Base-by-base conservation (phyloP, 1,284 basidiomycete genomes). In the Macrocybe sp. region DNA sequence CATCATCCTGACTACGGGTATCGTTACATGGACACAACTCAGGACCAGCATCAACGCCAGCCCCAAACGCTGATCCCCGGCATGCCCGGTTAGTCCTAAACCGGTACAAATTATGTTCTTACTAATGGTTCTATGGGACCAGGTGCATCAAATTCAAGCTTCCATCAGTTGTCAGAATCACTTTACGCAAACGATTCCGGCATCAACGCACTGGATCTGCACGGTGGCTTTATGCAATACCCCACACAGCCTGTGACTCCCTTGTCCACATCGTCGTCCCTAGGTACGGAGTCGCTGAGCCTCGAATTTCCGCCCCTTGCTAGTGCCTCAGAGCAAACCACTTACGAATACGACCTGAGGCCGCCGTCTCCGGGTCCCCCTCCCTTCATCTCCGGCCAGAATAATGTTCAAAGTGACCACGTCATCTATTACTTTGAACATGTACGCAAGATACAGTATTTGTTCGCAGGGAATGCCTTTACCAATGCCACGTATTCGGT, bases 361-460 rank as follows among this genome's bases (percentile, higher is more conserved):
- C 58, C 50, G 38, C 59, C 56, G 8, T 59, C 61, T 14, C 64
- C 54, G 9, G 41, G 16, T 50, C 50, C 46, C 44, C 46, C 29
- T 46, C 55, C 39, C 55, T 60, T 41, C 51, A 58, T 44, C 44
- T 54, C 45, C 11, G 65, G 62, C 14, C 75, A 74, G 46, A 70
- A 65, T 42, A 59, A 64, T 7, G 59, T 74, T 36, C 75, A 75
- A 55, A 65, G 70, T 45, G 74, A 80, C 40, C 74, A 81, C 53
- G 73, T 84, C 45, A 66, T 78, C 55, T 83, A 85, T 61, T 87
- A 85, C 62, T 85, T 87, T 57, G 74, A 78, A 48, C 73, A 81
- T 52, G 79, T 86, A 49, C 76, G 77, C 28, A 75, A 74, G 55
- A 66, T 79, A 41, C 76, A 83, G 57, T 79, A 76, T 53, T 69